phyloP scores from a whole-genome alignment of 1,139 yeast genomes.

The Keqinozyma sinolaborantium region DNA sequence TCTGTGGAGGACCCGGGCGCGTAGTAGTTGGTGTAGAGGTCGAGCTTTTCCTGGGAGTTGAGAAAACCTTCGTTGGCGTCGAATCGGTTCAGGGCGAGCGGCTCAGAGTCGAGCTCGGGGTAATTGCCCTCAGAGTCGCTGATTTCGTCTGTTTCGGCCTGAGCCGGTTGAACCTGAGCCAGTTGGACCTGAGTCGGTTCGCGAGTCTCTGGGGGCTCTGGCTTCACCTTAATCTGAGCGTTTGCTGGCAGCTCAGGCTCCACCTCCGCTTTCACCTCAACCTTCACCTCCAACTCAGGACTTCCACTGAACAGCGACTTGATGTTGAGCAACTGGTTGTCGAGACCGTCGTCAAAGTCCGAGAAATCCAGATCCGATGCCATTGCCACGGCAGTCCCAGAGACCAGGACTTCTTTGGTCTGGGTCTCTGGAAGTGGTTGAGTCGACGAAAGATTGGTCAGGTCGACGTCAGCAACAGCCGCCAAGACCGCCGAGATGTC shows the following conservation, averaged over 20 bases:
- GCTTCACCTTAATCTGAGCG: neutral
- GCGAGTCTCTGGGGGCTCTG: neutral
- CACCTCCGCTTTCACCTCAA: neutral
- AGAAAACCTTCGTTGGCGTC: conserved; percentile 24
- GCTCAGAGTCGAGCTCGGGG: conserved; percentile 4
- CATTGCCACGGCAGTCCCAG: too few species aligned
- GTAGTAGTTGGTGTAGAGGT: conserved; percentile 26
- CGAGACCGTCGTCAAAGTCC: conserved; percentile 1
- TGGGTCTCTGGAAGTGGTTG: too few species aligned
- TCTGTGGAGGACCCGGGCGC: conserved; percentile 13
- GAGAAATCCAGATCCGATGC: too few species aligned
- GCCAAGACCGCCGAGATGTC: neutral
- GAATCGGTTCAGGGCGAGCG: conserved; percentile 8
- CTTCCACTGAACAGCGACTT: conserved; percentile 1
- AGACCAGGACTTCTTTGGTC: too few species aligned
- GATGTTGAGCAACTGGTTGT: neutral
- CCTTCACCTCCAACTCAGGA: conserved; percentile 3
- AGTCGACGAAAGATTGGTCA: too few species aligned
- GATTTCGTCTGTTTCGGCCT: conserved; percentile 1
- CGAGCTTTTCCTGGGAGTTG: conserved; percentile 22
- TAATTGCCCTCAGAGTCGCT: conserved; percentile 2
- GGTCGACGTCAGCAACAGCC: too few species aligned
- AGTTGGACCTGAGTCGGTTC: conserved; percentile 2
- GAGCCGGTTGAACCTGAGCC: neutral
- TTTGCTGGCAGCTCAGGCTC: neutral